Conservation (phyloP, 139 green algal genomes). For the Chlamydomonas incerta region DNA sequence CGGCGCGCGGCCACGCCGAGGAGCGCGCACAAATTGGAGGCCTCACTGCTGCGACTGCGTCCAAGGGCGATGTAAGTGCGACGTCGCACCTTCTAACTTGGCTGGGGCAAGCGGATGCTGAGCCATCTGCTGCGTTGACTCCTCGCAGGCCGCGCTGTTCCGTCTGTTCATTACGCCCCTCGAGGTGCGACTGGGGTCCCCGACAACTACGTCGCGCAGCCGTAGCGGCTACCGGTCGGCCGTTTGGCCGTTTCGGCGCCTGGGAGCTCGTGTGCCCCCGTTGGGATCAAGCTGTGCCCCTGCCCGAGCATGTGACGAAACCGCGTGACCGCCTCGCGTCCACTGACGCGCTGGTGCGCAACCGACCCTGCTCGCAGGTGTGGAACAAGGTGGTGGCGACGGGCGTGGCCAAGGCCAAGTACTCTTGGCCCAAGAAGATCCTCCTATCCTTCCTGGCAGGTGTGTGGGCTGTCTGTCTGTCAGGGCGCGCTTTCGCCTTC, state of each 20-base stretch:
- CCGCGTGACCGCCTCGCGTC: too few relatives aligned
- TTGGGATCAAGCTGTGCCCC: too few relatives aligned
- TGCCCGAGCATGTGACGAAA: too few relatives aligned
- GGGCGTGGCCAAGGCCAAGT: background rate
- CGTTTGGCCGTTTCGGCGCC: background rate
- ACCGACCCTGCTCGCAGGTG: background rate
- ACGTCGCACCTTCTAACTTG: background rate
- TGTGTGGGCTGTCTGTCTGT: background rate
- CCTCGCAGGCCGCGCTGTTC: background rate
- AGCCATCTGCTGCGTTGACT: background rate
- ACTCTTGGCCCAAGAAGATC: background rate
- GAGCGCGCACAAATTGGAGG: background rate
- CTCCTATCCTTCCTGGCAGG: background rate
- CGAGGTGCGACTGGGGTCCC: background rate
- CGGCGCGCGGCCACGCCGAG: background rate
- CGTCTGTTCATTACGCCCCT: background rate
- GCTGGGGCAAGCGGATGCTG: too few relatives aligned
- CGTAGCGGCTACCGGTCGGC: too few relatives aligned
- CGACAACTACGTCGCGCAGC: too few relatives aligned
- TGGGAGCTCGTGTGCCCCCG: too few relatives aligned
- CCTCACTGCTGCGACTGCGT: background rate
- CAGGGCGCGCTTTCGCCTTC: too few relatives aligned
- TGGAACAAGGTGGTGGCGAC: background rate
- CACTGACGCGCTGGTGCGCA: background rate
- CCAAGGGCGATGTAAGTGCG: background rate